Percentiles rank a stretch among this genome's conserved stretches.
Evolutionary conservation across 1,284 basidiomycete genomes (phyloP).

Genomic region (Trametes hirsuta): DNA sequence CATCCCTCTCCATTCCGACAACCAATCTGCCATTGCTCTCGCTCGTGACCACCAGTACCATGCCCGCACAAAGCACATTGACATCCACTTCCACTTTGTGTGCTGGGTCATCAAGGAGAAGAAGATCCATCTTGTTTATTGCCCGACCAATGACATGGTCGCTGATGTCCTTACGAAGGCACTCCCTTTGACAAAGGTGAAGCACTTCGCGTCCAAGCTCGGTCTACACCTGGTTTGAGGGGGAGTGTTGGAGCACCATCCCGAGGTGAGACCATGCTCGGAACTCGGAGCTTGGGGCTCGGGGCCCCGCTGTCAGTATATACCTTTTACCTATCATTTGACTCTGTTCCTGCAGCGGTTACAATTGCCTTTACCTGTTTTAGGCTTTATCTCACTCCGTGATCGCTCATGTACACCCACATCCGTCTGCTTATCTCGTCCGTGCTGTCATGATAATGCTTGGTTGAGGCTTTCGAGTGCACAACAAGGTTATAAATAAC

Average conservation of each 20-base stretch:
- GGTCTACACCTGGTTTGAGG: background rate
- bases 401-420: too few relatives aligned
- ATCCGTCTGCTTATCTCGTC: too few relatives aligned
- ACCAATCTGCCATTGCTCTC: conserved; percentile 35
- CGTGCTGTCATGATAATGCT: too few relatives aligned
- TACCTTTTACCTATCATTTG: too few relatives aligned
- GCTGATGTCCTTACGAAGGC: conserved; percentile 36
- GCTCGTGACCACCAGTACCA: conserved; percentile 31
- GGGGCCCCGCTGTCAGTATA: too few relatives aligned
- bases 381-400: too few relatives aligned
- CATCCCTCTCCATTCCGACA: conserved; percentile 34
- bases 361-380: too few relatives aligned
- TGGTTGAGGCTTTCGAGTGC: too few relatives aligned
- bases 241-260: background rate
- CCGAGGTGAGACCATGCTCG: too few relatives aligned
- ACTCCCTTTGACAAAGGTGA: background rate
- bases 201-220: background rate
- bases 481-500: too few relatives aligned
- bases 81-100: conserved; percentile 37
- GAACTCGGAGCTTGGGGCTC: too few relatives aligned
- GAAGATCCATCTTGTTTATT: conserved; percentile 20
- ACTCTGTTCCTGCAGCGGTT: too few relatives aligned
- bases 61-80: conserved; percentile 39
- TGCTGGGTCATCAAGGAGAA: conserved; percentile 30
- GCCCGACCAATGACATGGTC: conserved; percentile 22